phyloP scores from a whole-genome alignment of 2,329 filamentous ascomycete genomes.

The Annulohypoxylon truncatum region DNA sequence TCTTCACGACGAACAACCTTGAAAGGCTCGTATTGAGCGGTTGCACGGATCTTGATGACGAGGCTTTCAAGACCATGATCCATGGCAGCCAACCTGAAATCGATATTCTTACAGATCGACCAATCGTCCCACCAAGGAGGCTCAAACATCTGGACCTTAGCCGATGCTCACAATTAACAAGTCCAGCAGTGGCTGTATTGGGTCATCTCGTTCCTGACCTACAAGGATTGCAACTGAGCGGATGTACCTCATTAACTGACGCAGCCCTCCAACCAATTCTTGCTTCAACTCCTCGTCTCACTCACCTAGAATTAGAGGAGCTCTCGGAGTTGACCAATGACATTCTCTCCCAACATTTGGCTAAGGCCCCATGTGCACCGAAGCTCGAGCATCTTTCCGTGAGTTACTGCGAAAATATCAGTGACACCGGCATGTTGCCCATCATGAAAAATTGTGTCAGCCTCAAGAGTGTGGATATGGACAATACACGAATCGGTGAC shows the following conservation, averaged over 20 bases:
- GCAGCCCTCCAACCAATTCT: constrained; percentile 77
- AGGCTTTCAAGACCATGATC: constrained; percentile 77
- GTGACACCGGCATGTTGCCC: constrained; percentile 85
- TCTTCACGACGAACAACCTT: constrained; percentile 84
- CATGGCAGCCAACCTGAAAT: constrained; percentile 81
- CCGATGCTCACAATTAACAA: constrained; percentile 79
- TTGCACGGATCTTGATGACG: constrained; percentile 81
- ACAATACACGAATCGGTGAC: constrained; percentile 93
- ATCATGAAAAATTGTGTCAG: constrained; percentile 79
- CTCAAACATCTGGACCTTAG: constrained; percentile 89
- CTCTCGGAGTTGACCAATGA: constrained; percentile 80
- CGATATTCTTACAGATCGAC: constrained; percentile 81
- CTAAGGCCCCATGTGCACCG: constrained; percentile 78
- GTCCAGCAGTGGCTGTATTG: constrained; percentile 75
- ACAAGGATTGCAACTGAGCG: constrained; percentile 84
- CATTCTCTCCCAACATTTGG: constrained; percentile 76
- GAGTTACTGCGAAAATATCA: constrained; percentile 88
- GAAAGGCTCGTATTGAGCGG: constrained; percentile 85
- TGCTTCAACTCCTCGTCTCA: constrained; percentile 79
- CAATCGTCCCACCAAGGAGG: constrained; percentile 80
- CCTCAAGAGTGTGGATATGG: constrained; percentile 81
- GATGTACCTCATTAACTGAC: constrained; percentile 80
- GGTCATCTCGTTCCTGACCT: constrained; percentile 81
- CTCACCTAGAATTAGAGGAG: constrained; percentile 91
- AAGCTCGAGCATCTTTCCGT: constrained; percentile 84